These are phyloP conservation scores for Kwoniella mangroviensis DNA, from an alignment of 768 basidiomycete species.

Conservation along the genomic window DNA sequence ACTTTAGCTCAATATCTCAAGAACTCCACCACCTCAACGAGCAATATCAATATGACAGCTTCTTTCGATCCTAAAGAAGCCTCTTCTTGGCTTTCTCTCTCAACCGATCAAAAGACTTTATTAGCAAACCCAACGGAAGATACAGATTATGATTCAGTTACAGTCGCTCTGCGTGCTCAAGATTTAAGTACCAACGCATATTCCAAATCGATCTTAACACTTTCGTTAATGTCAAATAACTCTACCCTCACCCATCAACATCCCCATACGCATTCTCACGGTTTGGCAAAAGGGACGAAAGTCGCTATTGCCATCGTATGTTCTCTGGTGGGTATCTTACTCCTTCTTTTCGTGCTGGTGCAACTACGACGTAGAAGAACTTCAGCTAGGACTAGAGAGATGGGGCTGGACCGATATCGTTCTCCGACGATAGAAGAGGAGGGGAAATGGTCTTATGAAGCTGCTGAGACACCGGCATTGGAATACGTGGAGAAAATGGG, in stretches of 20 bases:
- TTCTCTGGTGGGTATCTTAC: constrained; percentile 13
- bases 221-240: constrained; percentile 25
- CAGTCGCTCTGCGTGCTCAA: constrained; percentile 18
- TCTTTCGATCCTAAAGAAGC: constrained; percentile 63
- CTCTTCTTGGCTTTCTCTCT: constrained; percentile 64
- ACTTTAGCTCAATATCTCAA: constrained; percentile 65
- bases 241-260: constrained; percentile 5
- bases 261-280: constrained; percentile 15
- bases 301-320: constrained; percentile 17
- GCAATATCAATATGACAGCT: constrained; percentile 62
- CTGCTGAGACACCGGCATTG: constrained; percentile 29
- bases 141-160: constrained; percentile 37
- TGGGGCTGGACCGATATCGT: neutral
- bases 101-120: constrained; percentile 59
- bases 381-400: neutral
- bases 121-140: constrained; percentile 65
- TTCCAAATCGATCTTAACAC: constrained; percentile 26
- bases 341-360: constrained; percentile 9
- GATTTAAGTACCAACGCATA: constrained; percentile 36
- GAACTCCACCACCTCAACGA: constrained; percentile 55
- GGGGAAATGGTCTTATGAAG: constrained; percentile 27
- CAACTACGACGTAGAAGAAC: constrained; percentile 5
- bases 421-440: constrained; percentile 1
- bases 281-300: constrained; percentile 15
- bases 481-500: constrained; percentile 34